These are phyloP conservation scores for Wickerhamomyces chaumierensis DNA, from an alignment of 805 yeast genomes.

Conservation along the genomic window DNA sequence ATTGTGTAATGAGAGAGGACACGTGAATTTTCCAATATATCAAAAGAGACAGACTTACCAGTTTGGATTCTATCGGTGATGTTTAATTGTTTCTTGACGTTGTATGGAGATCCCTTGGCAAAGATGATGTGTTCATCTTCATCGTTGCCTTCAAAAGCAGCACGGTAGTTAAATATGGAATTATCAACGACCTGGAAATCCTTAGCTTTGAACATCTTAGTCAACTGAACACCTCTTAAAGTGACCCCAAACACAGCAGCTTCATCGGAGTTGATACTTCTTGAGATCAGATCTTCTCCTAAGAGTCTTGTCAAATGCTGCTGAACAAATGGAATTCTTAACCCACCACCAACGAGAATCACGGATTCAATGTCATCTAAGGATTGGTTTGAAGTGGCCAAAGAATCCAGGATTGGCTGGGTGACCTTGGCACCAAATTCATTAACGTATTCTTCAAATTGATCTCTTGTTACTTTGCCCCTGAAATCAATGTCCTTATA, in stretches of 20 bases:
- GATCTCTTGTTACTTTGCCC: constrained; percentile 58
- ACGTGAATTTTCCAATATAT: constrained; percentile 21
- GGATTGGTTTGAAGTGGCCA: constrained; percentile 22
- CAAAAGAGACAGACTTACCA: constrained; percentile 23
- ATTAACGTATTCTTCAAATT: constrained; percentile 49
- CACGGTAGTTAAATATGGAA: constrained; percentile 35
- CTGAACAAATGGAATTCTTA: constrained; percentile 84
- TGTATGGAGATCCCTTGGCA: constrained; percentile 32
- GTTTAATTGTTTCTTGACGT: constrained; percentile 23
- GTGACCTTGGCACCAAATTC: constrained; percentile 35
- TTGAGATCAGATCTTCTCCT: constrained; percentile 55
- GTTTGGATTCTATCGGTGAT: constrained; percentile 22
- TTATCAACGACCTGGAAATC: constrained; percentile 50
- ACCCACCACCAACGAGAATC: constrained; percentile 81
- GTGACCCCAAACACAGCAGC: constrained; percentile 86
- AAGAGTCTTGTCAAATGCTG: constrained; percentile 39
- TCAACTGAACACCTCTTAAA: constrained; percentile 65
- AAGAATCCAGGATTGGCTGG: constrained; percentile 42
- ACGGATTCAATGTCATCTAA: constrained; percentile 45
- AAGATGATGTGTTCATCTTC: constrained; percentile 28
- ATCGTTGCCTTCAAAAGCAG: constrained; percentile 20
- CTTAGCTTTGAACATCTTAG: constrained; percentile 56
- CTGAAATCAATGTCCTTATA: constrained; percentile 66
- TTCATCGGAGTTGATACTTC: constrained; percentile 91
- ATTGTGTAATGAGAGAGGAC: constrained; percentile 8